These are phyloP conservation scores for Apium graveolens DNA, from an alignment of 129 eudicot genomes.

Conservation along the genomic window DNA sequence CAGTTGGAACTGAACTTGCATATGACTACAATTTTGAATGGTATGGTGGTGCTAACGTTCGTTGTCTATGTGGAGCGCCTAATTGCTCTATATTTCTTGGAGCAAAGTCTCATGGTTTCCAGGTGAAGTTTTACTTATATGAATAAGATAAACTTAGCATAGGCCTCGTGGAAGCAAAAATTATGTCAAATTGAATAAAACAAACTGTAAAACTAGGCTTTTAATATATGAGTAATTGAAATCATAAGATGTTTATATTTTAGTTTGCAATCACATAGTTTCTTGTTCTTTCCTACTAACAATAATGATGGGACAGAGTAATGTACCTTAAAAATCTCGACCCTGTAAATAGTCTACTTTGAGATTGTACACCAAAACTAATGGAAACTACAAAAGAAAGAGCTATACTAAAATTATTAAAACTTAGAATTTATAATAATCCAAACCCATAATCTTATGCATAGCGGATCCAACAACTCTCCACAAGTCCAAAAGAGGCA, in stretches of 20 bases:
- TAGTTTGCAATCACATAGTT: background rate
- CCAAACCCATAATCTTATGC: too few relatives aligned
- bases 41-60: slow-evolving; percentile 97
- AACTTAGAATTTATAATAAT: background rate
- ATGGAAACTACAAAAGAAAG: background rate
- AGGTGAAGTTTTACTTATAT: slow-evolving; percentile 23
- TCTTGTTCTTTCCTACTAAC: background rate
- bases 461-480: too few relatives aligned
- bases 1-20: slow-evolving; percentile 70
- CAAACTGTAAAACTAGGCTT: background rate
- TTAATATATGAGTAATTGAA: background rate
- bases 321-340: background rate
- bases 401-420: background rate
- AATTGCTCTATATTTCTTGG: slow-evolving; percentile 92
- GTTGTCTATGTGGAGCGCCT: slow-evolving; percentile 92
- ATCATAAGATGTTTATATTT: background rate
- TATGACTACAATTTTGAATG: slow-evolving; percentile 95
- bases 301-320: background rate
- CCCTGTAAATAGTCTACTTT: background rate
- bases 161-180: too few relatives aligned
- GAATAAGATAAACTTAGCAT: background rate
- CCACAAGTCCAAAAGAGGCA: too few relatives aligned
- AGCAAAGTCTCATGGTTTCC: slow-evolving; percentile 94
- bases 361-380: background rate
- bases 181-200: background rate